Percentiles rank a stretch among this genome's conserved stretches.
These are phyloP conservation scores for Cladosporium cucumerinum DNA, from an alignment of 2,329 filamentous ascomycete species.

Conservation along the genomic window DNA sequence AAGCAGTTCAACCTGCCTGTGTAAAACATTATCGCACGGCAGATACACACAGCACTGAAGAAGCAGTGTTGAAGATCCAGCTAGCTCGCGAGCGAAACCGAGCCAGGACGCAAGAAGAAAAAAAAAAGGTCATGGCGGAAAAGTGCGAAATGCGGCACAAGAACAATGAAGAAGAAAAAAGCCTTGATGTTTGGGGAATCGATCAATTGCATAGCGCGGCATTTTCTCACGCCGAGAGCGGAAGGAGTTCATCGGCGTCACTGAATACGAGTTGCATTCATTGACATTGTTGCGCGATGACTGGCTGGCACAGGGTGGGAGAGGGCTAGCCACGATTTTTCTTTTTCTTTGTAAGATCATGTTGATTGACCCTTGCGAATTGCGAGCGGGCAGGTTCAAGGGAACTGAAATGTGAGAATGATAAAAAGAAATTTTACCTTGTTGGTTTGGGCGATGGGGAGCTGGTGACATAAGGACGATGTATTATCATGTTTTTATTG, in stretches of 20 bases:
- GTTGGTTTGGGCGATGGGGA: too few relatives aligned
- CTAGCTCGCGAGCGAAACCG: neutral
- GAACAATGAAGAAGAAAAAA: slow-evolving; percentile 1
- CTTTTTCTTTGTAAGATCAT: neutral
- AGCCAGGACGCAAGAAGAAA: neutral
- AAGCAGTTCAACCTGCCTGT: slow-evolving; percentile 55
- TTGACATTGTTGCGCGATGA: neutral
- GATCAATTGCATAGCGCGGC: slow-evolving; percentile 4
- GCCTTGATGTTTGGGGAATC: neutral
- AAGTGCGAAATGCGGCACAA: neutral
- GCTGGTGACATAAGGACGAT: too few relatives aligned
- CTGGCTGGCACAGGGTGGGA: neutral
- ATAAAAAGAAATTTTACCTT: neutral
- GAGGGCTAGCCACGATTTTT: neutral
- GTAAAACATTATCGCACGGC: slow-evolving; percentile 27
- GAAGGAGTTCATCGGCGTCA: slow-evolving; percentile 5
- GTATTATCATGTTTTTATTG: neutral
- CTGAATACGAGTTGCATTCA: neutral
- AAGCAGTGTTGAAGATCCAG: neutral
- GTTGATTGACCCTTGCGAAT: neutral
- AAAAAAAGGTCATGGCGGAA: neutral
- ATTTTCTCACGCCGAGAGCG: neutral
- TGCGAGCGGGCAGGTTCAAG: neutral
- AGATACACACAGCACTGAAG: neutral
- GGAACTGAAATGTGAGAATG: neutral